A percentile compares a stretch with the other conserved stretches of the same genome.
Evolutionary conservation across 345 rosid species (phyloP).

Genomic region (Pistacia atlantica): DNA sequence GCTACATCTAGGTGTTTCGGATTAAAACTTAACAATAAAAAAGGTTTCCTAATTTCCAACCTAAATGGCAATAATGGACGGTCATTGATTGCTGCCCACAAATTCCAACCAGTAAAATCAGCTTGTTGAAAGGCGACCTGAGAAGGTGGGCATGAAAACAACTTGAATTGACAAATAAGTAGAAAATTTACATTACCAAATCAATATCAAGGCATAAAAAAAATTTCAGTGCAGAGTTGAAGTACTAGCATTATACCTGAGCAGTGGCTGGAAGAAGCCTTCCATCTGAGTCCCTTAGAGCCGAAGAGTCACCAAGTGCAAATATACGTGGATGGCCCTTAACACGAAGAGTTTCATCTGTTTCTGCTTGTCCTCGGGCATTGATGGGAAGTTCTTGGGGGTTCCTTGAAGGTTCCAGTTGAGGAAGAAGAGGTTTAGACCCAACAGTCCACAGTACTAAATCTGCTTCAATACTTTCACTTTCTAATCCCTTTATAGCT

Average conservation of each 20-base stretch:
- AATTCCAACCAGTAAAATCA: constrained; percentile 94
- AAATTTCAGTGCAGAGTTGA: not conserved
- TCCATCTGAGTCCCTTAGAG: constrained; percentile 76
- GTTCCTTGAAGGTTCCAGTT: constrained; percentile 46
- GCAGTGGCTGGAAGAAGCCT: constrained; percentile 90
- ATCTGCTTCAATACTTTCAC: constrained; percentile 74
- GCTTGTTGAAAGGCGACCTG: constrained; percentile 99
- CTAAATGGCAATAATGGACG: constrained; percentile 92
- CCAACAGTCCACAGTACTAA: constrained; percentile 94
- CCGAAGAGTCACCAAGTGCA: constrained; percentile 89
- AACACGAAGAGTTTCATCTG: constrained; percentile 93
- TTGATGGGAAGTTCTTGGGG: constrained; percentile 63
- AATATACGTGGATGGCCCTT: constrained; percentile 94
- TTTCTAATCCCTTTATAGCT: constrained; percentile 67
- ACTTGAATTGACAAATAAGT: not conserved
- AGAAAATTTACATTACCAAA: not conserved
- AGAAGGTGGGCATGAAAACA: not conserved
- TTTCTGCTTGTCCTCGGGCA: constrained; percentile 86
- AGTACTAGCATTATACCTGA: constrained; percentile 48
- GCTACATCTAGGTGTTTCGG: too few species aligned
- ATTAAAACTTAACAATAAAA: not conserved
- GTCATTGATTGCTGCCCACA: constrained; percentile 93
- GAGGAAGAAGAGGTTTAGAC: constrained; percentile 74
- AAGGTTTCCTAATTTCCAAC: constrained; percentile 30
- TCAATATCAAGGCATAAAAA: not conserved